Evolutionary conservation across 148 eudicot genomes (phyloP), one percentile per base, ranked within the genome.

Genomic region (Cornus controversa): DNA sequence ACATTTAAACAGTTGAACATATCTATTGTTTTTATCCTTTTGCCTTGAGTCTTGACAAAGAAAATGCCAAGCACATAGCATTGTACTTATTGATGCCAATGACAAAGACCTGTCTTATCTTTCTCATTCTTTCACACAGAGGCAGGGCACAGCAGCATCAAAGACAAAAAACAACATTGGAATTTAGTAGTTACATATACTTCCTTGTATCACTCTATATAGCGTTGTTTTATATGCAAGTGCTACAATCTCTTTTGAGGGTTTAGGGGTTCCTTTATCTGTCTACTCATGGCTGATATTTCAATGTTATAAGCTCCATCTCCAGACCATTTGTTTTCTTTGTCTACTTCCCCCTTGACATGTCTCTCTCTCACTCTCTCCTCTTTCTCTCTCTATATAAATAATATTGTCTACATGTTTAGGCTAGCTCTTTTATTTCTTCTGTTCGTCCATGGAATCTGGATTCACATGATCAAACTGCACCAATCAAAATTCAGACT

Each of bases 381-480:
- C 2, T 31, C 34, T 31, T 31, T 31, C 24, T 60, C 8, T 60
- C 25, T n/a, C 10, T 45, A 45, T n/a, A n/a, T n/a, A n/a, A 1
- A 7, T 34, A 31, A 58, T 72, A 26, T 81, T 81, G 76, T 68
- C 74, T 45, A 62, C 69, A 58, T 71, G 73, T 76, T 77, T n/a
- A 78, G 65, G 71, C 45, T n/a, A n/a, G n/a, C 26, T 37, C 20
- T 66, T 68, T 62, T 75, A 63, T 75, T 62, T 75, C 63, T 60
- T 78, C 78, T 73, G 28, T 73, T 82, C 78, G 81, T 77, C 80
- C 64, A 36, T 28, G 72, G 83, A 82, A 82, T 82, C 78, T 62
- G 28, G 13, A 42, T 42, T 82, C 84, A 78, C 84, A 74, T 82
- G 84, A 77, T 77, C 1, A 37, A 57, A 67, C 60, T 28, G 11